Evolutionary conservation across 495 filamentous ascomycete species (phyloP), one percentile per base, ranked within the genome.

Genomic region (Hypoxylon rickii): DNA sequence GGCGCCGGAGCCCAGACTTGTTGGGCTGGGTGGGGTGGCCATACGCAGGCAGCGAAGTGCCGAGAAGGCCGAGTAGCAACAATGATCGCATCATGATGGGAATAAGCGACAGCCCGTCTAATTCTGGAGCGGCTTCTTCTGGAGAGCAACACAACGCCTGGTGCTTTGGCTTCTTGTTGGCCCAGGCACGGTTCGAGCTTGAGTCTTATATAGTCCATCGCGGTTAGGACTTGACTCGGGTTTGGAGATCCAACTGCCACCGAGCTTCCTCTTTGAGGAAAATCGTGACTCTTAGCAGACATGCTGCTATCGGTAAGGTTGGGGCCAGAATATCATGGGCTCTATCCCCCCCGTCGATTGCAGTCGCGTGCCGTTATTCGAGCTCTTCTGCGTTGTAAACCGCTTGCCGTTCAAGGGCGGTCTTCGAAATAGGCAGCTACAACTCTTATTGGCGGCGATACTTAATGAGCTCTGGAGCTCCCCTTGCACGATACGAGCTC

Each of bases 61-160:
- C 69, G 36, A 70, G 63, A 51, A 72, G 67, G 44, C 69, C 67
- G 31, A 72, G 65, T 22, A 72, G 41, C 17, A 72, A 32, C 26
- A 68, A 40, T 18, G 66, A 72, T 56, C 61, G 61, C 57, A 72
- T 69, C 22, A 45, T 69, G 51, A 29, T 41, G 51, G 52, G 40
- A 36, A 40, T 18, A 36, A 55, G 59, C 39, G 54, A 37, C 44
- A 13, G 34, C 48, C 39, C 38, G 21, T 51, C 12, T 21, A 13
- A 17, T 24, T 18, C 39, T 18, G 13, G 31, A 16, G 26, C 39
- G 16, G 32, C 44, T 38, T 38, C 34, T 36, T 17, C 15, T 16
- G 34, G 10, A 13, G 15, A 38, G 2, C 15, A 15, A 38, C 13
- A 7, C 4, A 20, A 34, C 32, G 44, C 50, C 50, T 58, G 49